Conservation (phyloP, 257 asterid species). For the Salvia hispanica region DNA sequence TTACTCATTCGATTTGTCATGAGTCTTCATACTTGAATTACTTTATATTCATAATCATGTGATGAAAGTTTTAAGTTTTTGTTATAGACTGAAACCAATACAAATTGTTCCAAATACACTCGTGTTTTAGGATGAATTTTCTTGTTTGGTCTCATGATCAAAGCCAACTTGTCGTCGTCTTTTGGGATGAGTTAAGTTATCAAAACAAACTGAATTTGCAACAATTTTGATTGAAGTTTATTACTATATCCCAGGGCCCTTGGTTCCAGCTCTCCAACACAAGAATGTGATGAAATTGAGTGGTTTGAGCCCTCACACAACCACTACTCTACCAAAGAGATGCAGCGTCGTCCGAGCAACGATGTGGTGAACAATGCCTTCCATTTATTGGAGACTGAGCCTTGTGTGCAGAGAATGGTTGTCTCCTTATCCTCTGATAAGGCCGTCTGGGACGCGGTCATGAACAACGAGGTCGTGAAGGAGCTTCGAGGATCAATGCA, state of each 20-base stretch:
- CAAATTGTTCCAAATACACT: too few relatives aligned
- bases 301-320: conserved; percentile 60
- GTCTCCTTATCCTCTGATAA: conserved; percentile 65
- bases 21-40: too few relatives aligned
- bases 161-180: too few relatives aligned
- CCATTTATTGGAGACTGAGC: conserved; percentile 57
- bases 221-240: not conserved
- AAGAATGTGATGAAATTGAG: conserved; percentile 32
- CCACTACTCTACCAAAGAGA: too few relatives aligned
- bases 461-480: conserved; percentile 66
- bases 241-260: conserved; percentile 40
- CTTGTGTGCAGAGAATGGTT: conserved; percentile 64
- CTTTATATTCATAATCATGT: too few relatives aligned
- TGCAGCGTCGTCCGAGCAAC: not conserved
- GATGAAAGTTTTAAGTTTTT: too few relatives aligned
- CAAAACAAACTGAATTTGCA: not conserved
- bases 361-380: conserved; percentile 58
- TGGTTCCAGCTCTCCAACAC: conserved; percentile 29
- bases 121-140: too few relatives aligned
- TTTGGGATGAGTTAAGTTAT: too few relatives aligned
- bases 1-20: too few relatives aligned
- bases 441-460: conserved; percentile 53
- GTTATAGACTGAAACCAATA: too few relatives aligned
- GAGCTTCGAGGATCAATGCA: conserved; percentile 61
- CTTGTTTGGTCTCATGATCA: too few relatives aligned